These are phyloP conservation scores for Dendryphion nanum DNA, from an alignment of 2,329 filamentous ascomycete species.

Conservation along the genomic window DNA sequence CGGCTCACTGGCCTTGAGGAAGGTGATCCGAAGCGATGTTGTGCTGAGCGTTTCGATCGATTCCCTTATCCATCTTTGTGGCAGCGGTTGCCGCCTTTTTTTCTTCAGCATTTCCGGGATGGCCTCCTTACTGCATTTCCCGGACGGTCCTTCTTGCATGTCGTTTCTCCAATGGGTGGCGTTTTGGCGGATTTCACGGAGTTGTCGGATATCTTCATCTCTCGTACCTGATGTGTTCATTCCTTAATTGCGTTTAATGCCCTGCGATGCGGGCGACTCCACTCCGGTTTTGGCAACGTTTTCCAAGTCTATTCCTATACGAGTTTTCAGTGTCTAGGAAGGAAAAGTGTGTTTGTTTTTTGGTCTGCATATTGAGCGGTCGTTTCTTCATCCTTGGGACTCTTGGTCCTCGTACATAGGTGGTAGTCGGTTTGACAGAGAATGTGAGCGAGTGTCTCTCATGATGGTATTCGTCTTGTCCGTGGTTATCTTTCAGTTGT, in stretches of 20 bases:
- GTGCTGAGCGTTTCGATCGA: conserved; percentile 17
- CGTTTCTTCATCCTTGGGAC: conserved; percentile 19
- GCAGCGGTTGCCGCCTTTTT: conserved; percentile 9
- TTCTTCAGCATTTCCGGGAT: conserved; percentile 26
- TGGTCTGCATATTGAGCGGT: conserved; percentile 32
- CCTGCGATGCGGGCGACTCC: conserved; percentile 25
- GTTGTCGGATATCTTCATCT: conserved; percentile 18
- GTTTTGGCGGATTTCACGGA: conserved; percentile 20
- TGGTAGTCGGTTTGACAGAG: conserved; percentile 10
- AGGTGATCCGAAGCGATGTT: conserved; percentile 28
- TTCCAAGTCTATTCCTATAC: conserved; percentile 11
- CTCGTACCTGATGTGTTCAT: conserved; percentile 16
- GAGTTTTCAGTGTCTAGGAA: conserved; percentile 15
- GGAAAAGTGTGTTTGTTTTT: conserved; percentile 32
- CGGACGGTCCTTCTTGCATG: conserved; percentile 29
- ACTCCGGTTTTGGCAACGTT: conserved; percentile 26
- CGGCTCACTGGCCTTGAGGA: conserved; percentile 35
- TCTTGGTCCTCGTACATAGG: conserved; percentile 24
- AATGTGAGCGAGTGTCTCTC: too few species aligned
- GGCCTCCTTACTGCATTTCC: conserved; percentile 35
- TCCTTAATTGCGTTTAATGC: conserved; percentile 35
- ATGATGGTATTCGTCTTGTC: too few species aligned
- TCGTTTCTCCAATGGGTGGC: conserved; percentile 21
- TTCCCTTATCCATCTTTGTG: conserved; percentile 12
- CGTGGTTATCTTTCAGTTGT: too few species aligned